Conservation (phyloP, 108 stramenopile species). For the Nitzschia putrida region DNA sequence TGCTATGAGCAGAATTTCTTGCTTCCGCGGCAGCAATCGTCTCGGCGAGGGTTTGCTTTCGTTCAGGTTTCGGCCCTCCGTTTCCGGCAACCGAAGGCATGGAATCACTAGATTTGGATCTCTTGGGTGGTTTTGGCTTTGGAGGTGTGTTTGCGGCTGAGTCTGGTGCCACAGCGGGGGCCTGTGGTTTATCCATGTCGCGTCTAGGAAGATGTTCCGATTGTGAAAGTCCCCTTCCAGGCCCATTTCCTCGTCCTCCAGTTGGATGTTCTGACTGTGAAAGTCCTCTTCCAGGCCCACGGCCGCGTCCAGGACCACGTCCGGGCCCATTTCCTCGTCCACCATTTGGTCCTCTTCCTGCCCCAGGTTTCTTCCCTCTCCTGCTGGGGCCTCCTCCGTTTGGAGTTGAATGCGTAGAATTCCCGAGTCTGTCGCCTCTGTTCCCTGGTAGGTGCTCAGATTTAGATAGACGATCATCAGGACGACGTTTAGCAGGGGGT, state of each 20-base stretch:
- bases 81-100: too few species aligned
- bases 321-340: neutral
- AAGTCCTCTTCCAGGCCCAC: conserved; percentile 1
- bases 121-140: too few species aligned
- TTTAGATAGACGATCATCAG: neutral
- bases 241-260: neutral
- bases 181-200: neutral
- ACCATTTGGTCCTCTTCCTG: too few species aligned
- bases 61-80: neutral
- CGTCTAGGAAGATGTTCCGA: too few species aligned
- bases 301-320: neutral
- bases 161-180: neutral
- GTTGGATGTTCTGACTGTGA: neutral
- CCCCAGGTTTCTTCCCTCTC: too few species aligned
- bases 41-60: neutral
- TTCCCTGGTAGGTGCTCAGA: neutral
- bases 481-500: neutral
- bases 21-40: neutral
- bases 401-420: neutral
- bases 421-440: neutral
- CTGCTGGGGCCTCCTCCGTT: too few species aligned
- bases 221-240: neutral
- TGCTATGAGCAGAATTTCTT: neutral
- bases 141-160: neutral
- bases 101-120: too few species aligned